Conservation (phyloP, 208 protist species). For the Crithidia expoeki region DNA sequence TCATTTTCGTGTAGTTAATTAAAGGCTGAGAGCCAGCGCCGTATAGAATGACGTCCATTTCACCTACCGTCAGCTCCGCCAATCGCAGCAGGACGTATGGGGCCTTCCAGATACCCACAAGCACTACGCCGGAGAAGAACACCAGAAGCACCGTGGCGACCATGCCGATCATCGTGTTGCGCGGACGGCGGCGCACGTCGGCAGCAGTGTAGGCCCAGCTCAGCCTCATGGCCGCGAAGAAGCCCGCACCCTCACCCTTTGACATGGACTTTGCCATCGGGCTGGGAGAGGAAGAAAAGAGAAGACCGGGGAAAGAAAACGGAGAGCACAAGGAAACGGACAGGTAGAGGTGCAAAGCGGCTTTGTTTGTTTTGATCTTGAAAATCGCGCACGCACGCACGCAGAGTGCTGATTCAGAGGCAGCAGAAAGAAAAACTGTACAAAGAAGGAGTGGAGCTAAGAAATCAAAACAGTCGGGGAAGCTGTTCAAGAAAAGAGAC, state of each 20-base stretch:
- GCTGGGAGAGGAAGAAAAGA: not conserved
- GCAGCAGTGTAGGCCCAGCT: constrained; percentile 54
- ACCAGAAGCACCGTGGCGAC: constrained; percentile 66
- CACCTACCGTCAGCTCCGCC: constrained; percentile 61
- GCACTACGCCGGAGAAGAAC: constrained; percentile 63
- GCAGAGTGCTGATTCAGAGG: not conserved
- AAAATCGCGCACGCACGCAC: not conserved
- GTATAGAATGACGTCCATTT: constrained; percentile 74
- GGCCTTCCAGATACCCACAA: constrained; percentile 60
- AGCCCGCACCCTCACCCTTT: not conserved
- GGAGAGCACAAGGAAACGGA: not conserved
- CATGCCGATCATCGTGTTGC: constrained; percentile 68
- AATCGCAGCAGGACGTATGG: constrained; percentile 80
- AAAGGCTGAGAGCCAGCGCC: constrained; percentile 26
- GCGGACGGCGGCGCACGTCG: constrained; percentile 55
- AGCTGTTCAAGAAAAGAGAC: constrained; percentile 4
- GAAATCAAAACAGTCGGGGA: no score
- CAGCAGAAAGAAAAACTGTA: not conserved
- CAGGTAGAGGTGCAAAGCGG: not conserved
- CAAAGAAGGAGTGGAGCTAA: no score
- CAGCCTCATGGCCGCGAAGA: constrained; percentile 35
- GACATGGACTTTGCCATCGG: constrained; percentile 6
- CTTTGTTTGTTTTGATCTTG: not conserved
- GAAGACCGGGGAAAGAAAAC: not conserved
- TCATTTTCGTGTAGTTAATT: constrained; percentile 69